A percentile compares a stretch with the other conserved stretches of the same genome.
These are phyloP conservation scores for Saccharomycopsis selenospora DNA, from an alignment of 805 yeast genomes.

Conservation along the genomic window DNA sequence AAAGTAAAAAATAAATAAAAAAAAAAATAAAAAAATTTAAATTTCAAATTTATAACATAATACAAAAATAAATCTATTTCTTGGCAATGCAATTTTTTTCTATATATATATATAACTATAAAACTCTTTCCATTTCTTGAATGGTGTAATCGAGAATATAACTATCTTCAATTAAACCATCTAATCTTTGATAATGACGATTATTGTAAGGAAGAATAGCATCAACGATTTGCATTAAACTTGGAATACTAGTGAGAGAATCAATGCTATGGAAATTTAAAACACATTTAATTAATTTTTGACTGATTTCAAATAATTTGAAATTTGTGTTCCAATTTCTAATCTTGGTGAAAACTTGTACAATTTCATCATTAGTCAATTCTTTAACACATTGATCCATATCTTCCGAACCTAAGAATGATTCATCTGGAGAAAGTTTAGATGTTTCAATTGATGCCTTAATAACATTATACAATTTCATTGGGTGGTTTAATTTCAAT, in stretches of 20 bases:
- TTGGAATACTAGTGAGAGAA: constrained; percentile 54
- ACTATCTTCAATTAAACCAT: constrained; percentile 77
- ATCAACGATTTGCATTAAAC: constrained; percentile 60
- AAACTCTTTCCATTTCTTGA: constrained; percentile 13
- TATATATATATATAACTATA: too few relatives aligned
- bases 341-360: constrained; percentile 59
- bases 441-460: constrained; percentile 33
- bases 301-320: constrained; percentile 72
- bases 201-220: constrained; percentile 83
- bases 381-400: constrained; percentile 58
- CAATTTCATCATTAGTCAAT: constrained; percentile 53
- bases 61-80: too few relatives aligned
- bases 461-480: constrained; percentile 74
- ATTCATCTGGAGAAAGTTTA: constrained; percentile 34
- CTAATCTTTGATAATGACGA: constrained; percentile 73
- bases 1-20: too few relatives aligned
- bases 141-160: constrained; percentile 72
- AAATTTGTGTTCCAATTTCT: constrained; percentile 96
- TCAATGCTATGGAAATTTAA: constrained; percentile 49
- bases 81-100: too few relatives aligned
- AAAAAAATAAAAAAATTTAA: too few relatives aligned
- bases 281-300: constrained; percentile 62
- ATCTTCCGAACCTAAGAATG: constrained; percentile 40
- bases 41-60: too few relatives aligned
- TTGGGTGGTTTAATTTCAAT: constrained; percentile 80